These are phyloP conservation scores for Alternaria brassicae DNA, from an alignment of 2,329 filamentous ascomycete species.

Conservation along the genomic window DNA sequence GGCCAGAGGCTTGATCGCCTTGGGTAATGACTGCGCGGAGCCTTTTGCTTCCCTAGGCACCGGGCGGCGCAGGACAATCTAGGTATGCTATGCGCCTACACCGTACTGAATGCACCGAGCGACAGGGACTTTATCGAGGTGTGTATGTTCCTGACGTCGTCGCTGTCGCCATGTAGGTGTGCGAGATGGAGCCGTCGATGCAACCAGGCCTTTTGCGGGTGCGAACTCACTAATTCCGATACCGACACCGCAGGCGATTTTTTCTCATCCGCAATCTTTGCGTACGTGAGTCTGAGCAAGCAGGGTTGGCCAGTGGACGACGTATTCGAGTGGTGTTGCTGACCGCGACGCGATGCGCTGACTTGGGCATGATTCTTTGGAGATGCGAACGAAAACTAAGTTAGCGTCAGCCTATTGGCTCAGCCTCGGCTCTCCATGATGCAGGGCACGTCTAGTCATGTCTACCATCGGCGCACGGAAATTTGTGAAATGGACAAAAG, in stretches of 20 bases:
- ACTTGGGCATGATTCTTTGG: constrained; percentile 7
- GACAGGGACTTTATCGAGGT: background rate
- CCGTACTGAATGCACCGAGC: constrained; percentile 19
- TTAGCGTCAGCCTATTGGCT: constrained; percentile 8
- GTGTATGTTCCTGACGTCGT: constrained; percentile 15
- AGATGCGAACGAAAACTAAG: constrained; percentile 18
- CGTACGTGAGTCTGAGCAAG: constrained; percentile 2
- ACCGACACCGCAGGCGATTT: constrained; percentile 3
- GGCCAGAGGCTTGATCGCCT: background rate
- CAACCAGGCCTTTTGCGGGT: constrained; percentile 14
- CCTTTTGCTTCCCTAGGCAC: constrained; percentile 13
- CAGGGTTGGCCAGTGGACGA: background rate
- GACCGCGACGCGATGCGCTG: constrained; percentile 13
- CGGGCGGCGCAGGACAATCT: constrained; percentile 4
- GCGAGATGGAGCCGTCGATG: constrained; percentile 15
- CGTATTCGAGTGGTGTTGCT: constrained; percentile 9
- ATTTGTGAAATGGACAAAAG: constrained; percentile 1
- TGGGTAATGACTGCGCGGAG: constrained; percentile 17
- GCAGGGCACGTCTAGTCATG: constrained; percentile 9
- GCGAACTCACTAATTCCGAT: background rate
- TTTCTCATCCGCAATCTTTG: background rate
- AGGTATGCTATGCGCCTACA: constrained; percentile 21
- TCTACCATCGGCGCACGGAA: constrained; percentile 6
- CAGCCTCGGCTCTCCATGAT: constrained; percentile 11
- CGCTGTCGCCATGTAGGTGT: constrained; percentile 27